Evolutionary conservation across 768 basidiomycete genomes (phyloP), one percentile per base, ranked within the genome.

Genomic region (Mrakia hoshinonis): DNA sequence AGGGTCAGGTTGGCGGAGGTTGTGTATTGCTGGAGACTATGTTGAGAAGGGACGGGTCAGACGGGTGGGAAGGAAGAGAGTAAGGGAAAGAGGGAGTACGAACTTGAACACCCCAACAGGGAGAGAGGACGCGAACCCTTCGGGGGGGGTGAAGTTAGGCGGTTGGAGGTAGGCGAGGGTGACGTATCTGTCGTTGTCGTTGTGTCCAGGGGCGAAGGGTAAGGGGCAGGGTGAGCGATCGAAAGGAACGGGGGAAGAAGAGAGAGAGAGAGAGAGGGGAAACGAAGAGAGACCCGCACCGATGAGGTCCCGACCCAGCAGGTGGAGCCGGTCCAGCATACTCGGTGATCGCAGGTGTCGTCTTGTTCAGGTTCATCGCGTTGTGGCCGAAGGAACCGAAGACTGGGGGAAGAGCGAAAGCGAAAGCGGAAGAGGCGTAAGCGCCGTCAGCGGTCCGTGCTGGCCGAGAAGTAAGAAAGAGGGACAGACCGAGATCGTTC

Each of bases 41-140:
- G 15, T 15, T 15, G 43, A 15, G 43, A 15, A 43, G 43, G 6
- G 15, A 43, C 43, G 43, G 43, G 43, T 43, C 43, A 43, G 43
- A 43, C 6, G 15, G 43, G 34, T 18, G 55, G 55, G 55, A 3
- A 60, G 58, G 22, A 29, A 38, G n/a, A 15, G 29, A 54, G 24
- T 9, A 6, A 29, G 31, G 26, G 11, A 54, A n/a, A 24, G 55
- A 3, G 34, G 29, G 34, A 36, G 55, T 26, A 31, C 58, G 31
- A 10, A 61, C 58, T 61, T 61, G 58, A 61, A 61, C 15, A 61
- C 58, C 36, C 58, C 58, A 20, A 61, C 58, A 31, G 58, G 58
- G 22, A 61, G 58, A n/a, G 36, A 34, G 15, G 58, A 61, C 5
- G 58, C 36, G 58, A 61, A 61, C 31, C 58, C 58, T 22, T 61